Evolutionary conservation across 2,329 filamentous ascomycete species (phyloP).

Genomic region (Cladosporium sp.): DNA sequence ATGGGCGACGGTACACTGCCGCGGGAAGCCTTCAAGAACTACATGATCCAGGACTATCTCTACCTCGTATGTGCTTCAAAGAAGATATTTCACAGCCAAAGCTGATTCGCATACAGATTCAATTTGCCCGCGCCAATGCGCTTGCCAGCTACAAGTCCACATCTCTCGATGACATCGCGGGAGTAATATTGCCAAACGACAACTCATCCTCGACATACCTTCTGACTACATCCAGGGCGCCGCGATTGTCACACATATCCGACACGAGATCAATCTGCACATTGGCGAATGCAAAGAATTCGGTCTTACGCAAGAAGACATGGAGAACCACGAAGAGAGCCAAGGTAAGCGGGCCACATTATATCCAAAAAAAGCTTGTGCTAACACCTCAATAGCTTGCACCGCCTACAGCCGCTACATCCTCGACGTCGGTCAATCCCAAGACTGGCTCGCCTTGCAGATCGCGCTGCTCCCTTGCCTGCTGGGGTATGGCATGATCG

Average conservation of each 20-base stretch:
- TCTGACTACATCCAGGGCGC: constrained; percentile 47
- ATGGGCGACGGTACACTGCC: constrained; percentile 73
- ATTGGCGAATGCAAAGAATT: constrained; percentile 77
- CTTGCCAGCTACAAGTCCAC: constrained; percentile 81
- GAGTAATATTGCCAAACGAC: constrained; percentile 43
- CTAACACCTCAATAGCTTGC: constrained; percentile 51
- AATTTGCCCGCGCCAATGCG: constrained; percentile 83
- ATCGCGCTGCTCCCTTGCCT: constrained; percentile 80
- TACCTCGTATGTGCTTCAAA: constrained; percentile 51
- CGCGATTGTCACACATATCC: constrained; percentile 69
- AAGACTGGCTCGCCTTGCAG: constrained; percentile 84
- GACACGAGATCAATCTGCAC: constrained; percentile 76
- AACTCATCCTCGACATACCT: not conserved
- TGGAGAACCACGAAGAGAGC: constrained; percentile 68
- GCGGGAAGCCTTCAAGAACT: constrained; percentile 74
- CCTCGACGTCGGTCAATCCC: constrained; percentile 78
- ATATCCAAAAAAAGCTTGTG: not conserved
- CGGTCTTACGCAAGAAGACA: constrained; percentile 67
- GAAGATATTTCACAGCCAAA: not conserved
- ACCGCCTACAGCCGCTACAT: constrained; percentile 78
- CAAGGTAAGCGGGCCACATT: constrained; percentile 51
- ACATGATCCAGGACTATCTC: constrained; percentile 87
- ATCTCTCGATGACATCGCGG: constrained; percentile 65
- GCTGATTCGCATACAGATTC: constrained; percentile 49
- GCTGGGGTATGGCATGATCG: constrained; percentile 81